Evolutionary conservation across 768 basidiomycete genomes (phyloP), one percentile per base, ranked within the genome.

Genomic region (Panaeolus papilionaceus): DNA sequence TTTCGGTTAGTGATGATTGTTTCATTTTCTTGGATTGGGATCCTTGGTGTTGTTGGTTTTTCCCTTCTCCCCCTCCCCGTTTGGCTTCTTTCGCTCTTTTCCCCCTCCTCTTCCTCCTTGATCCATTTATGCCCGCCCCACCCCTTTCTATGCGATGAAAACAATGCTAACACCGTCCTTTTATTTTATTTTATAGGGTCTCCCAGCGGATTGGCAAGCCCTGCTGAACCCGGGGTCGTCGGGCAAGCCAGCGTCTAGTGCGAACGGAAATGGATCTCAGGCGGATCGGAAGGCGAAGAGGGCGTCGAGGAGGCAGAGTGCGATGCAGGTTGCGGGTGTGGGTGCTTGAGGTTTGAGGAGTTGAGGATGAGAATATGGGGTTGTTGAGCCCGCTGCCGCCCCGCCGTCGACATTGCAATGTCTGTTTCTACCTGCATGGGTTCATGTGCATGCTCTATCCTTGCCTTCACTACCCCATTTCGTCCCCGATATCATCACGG

Each of bases 1-100:
- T 79, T 64, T 73, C 72, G 42, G 73, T 74, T 61, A 12, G 73
- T 68, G 45, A 64, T 39, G 18, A 26, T 51, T 11, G 10, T 63
- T 9, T 28, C n/a, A n/a, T 39, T 33, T 44, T 68, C 40, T 26
- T 26, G 7, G 39, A 18, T 28, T 49, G 10, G 6, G 20, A 1
- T 26, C 38, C 16, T 45, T 62, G 38, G 58, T 38, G 37, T 23
- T 49, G 63, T 37, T 28, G 44, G 33, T 51, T 51, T 26, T 26
- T 16, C 37, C 38, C 47, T 44, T 44, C 5, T 1, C 5, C 12
- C 18, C 2, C 12, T 16, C 1, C 14, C 39, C 39, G 14, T 8
- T 44, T 44, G 12, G 14, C 14, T 44, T 44, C 18, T 44, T 16
- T 16, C 14, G 3, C 23, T 49, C 47, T 9, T 5, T 49, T 23